A percentile compares a stretch with the other conserved stretches of the same genome.
phyloP scores from a whole-genome alignment of 139 green algal species.

The Auxenochlorella pyrenoidosa region DNA sequence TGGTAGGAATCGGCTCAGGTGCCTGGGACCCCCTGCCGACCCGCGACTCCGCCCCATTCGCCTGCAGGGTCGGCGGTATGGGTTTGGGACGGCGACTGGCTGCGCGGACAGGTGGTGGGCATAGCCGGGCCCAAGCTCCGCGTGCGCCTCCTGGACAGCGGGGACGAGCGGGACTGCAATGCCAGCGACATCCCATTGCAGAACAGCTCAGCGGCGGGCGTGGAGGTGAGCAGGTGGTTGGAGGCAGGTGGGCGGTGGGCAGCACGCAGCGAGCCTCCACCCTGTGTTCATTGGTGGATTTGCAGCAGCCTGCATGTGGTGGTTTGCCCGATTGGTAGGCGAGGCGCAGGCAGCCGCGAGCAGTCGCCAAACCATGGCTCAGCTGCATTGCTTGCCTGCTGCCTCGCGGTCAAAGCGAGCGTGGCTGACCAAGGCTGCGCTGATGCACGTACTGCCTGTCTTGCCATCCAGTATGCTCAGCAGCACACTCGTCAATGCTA shows the following conservation, averaged over 20 bases:
- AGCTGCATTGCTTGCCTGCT: too few relatives aligned
- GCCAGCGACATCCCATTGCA: constrained; percentile 82
- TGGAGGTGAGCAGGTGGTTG: constrained; percentile 70
- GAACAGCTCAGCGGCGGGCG: constrained; percentile 78
- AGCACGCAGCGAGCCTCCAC: too few relatives aligned
- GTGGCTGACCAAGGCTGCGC: too few relatives aligned
- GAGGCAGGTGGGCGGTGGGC: not conserved
- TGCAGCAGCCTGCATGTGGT: not conserved
- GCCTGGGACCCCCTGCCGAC: too few relatives aligned
- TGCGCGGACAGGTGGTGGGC: constrained; percentile 80
- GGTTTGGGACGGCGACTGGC: constrained; percentile 75
- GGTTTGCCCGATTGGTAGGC: not conserved
- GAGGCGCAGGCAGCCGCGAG: too few relatives aligned
- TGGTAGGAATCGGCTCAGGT: too few relatives aligned
- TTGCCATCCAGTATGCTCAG: not conserved
- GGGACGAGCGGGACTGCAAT: constrained; percentile 56
- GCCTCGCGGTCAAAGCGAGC: too few relatives aligned
- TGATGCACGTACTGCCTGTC: too few relatives aligned
- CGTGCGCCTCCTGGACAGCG: constrained; percentile 59
- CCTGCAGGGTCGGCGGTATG: constrained; percentile 66
- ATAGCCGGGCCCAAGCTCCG: constrained; percentile 56
- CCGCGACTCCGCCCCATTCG: too few relatives aligned
- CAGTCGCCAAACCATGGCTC: too few relatives aligned
- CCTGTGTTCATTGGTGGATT: too few relatives aligned
- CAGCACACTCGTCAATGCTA: too few relatives aligned